A percentile compares a stretch with the other conserved stretches of the same genome.
Conservation (phyloP, 2,329 filamentous ascomycete species). For the Fusarium clavum region DNA sequence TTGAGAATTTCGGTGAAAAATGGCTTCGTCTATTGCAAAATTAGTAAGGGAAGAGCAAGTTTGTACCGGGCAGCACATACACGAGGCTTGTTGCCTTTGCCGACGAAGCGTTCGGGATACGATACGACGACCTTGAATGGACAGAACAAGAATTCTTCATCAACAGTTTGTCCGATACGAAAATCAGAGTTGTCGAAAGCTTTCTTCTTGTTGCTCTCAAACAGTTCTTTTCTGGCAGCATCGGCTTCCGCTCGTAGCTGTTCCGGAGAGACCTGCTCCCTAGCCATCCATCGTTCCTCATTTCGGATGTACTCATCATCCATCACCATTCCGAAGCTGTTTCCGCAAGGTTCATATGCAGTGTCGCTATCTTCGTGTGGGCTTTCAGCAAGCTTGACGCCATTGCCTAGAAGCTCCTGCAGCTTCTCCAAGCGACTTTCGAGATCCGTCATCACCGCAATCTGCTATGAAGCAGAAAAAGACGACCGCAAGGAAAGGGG, state of each 20-base stretch:
- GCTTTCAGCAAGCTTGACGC: conserved; percentile 32
- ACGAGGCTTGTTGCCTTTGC: conserved; percentile 61
- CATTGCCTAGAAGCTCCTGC: conserved; percentile 36
- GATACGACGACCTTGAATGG: conserved; percentile 65
- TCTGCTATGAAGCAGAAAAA: background rate
- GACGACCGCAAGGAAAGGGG: background rate
- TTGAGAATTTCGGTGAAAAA: conserved; percentile 72
- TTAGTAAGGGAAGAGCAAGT: conserved; percentile 25
- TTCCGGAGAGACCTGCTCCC: background rate
- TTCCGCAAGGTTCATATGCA: background rate
- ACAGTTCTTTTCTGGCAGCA: conserved; percentile 9
- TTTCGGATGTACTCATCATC: conserved; percentile 14
- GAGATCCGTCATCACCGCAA: conserved; percentile 32
- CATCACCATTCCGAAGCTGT: conserved; percentile 4
- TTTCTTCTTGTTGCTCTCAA: conserved; percentile 11
- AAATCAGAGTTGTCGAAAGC: conserved; percentile 45
- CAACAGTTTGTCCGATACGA: conserved; percentile 40
- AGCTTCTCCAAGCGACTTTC: conserved; percentile 41
- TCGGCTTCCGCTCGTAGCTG: conserved; percentile 3
- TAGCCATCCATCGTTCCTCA: background rate
- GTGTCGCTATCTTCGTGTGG: conserved; percentile 3
- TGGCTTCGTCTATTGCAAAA: conserved; percentile 51
- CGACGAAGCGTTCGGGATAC: conserved; percentile 71
- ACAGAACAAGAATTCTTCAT: conserved; percentile 54
- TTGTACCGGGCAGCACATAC: conserved; percentile 49